phyloP scores from a whole-genome alignment of 768 basidiomycete genomes.

The Sistotremastrum niveocremeum region DNA sequence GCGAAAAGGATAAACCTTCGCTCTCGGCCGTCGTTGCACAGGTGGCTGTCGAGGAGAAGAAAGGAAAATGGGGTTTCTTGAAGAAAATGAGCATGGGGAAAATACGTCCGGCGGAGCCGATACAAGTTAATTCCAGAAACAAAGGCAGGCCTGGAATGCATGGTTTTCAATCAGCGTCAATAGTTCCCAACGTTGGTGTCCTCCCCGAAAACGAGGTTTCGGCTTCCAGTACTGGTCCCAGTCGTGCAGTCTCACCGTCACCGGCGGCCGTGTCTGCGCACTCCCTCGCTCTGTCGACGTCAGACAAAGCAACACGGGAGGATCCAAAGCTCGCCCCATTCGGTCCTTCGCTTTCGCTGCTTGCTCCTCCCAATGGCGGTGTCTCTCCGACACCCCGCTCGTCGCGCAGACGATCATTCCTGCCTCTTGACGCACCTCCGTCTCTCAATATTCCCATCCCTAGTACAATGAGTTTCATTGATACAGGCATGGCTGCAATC shows the following conservation, averaged over 20 bases:
- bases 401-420: conserved; percentile 74
- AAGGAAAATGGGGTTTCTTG: conserved; percentile 84
- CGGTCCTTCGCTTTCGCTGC: conserved; percentile 16
- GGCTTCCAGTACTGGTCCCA: conserved; percentile 54
- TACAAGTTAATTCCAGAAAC: too few species aligned
- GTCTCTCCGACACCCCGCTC: conserved; percentile 31
- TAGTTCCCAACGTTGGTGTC: conserved; percentile 16
- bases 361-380: conserved; percentile 21
- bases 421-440: conserved; percentile 66
- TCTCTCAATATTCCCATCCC: conserved; percentile 48
- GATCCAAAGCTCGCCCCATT: neutral
- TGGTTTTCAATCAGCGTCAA: neutral
- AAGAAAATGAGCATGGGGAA: conserved; percentile 99
- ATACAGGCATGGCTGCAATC: conserved; percentile 29
- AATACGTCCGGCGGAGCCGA: conserved; percentile 23
- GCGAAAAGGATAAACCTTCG: too few species aligned
- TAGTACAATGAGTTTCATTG: conserved; percentile 47
- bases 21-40: too few species aligned
- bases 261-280: conserved; percentile 1
- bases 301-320: neutral
- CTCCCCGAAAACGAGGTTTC: conserved; percentile 42
- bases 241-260: conserved; percentile 14
- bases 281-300: neutral
- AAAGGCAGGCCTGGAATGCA: too few species aligned
- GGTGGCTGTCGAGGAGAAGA: conserved; percentile 35